Conservation (phyloP, 257 asterid species). For the Phtheirospermum japonicum region DNA sequence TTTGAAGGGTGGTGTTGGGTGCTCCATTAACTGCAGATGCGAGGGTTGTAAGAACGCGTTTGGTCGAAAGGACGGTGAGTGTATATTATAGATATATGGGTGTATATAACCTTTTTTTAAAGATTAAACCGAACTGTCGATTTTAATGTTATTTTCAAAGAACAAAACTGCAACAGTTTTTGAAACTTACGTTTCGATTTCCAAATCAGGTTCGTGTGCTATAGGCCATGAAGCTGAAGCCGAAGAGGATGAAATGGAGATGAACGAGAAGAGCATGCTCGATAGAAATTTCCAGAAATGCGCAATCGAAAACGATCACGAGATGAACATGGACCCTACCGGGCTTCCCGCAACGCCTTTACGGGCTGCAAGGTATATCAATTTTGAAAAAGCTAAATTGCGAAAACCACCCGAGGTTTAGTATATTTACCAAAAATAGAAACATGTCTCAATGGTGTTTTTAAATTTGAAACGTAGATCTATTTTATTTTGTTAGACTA, state of each 20-base stretch:
- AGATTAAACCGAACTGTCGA: background rate
- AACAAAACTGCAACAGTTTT: background rate
- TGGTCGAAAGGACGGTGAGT: slow-evolving; percentile 88
- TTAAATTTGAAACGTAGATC: too few relatives aligned
- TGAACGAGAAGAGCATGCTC: slow-evolving; percentile 31
- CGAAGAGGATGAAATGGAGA: slow-evolving; percentile 66
- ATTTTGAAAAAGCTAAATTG: background rate
- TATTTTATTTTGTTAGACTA: background rate
- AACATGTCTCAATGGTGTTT: background rate
- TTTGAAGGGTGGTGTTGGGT: slow-evolving; percentile 87
- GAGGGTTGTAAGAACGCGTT: slow-evolving; percentile 92
- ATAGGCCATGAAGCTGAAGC: slow-evolving; percentile 56
- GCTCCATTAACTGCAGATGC: slow-evolving; percentile 92
- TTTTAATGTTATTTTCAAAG: background rate
- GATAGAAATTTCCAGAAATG: slow-evolving; percentile 41
- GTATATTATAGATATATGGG: background rate
- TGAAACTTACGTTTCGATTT: background rate
- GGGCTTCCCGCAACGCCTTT: slow-evolving; percentile 68
- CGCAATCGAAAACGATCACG: slow-evolving; percentile 38
- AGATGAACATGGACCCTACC: slow-evolving; percentile 44
- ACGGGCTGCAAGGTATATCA: slow-evolving; percentile 52
- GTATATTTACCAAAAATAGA: background rate
- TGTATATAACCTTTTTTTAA: background rate
- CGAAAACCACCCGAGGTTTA: background rate
- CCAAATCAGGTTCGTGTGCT: slow-evolving; percentile 36